Base-by-base conservation (phyloP, 176 grass and related monocot genomes). In the Paspalum vaginatum region DNA sequence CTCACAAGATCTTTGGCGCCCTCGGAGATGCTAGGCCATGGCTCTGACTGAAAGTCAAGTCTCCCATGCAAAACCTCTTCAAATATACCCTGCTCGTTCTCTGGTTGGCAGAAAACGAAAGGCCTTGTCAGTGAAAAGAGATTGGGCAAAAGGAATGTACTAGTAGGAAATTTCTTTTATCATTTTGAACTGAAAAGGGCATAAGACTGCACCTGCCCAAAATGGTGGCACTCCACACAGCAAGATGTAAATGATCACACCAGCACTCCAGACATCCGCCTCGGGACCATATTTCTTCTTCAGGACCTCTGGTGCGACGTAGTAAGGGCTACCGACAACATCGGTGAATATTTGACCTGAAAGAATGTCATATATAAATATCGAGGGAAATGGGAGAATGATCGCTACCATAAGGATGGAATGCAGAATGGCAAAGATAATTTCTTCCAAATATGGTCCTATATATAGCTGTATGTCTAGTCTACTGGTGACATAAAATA, bases 31-130 rank as follows among this genome's bases (percentile, higher is more conserved):
- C 88, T 92, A 61, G 94, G 94, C 94, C 94, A 97, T 45, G 94
- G 94, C 42, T 97, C 94, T 24, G 94, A 90, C 27, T 91, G 45
- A 1, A 97, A 94, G 73, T 97, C 94, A 37, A 94, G 94, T 21
- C 72, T 85, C 17, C 94, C 94, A 40, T 97, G 91, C 45, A 97
- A 79, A 80, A 97, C 91, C 81, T 97, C 90, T 53, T 97, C 94
- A 77, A 97, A 97, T 90, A 97, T 97, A 2, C 89, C 94, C 81
- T 97, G 94, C 89, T 97, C 94, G 11, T 84, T 85, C 91, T 97
- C 94, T 97, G 87, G 5, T 85, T 2, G 0, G 52, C 20, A 64
- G 61, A 55, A 65, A 57, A 50, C 11, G 21, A 0, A 71, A 27
- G 0, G 45, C 3, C 0, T 21, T n/a, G 9, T 85, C 12, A 81